These are phyloP conservation scores for Volvox reticuliferus DNA, from an alignment of 139 green algal species.

Conservation along the genomic window DNA sequence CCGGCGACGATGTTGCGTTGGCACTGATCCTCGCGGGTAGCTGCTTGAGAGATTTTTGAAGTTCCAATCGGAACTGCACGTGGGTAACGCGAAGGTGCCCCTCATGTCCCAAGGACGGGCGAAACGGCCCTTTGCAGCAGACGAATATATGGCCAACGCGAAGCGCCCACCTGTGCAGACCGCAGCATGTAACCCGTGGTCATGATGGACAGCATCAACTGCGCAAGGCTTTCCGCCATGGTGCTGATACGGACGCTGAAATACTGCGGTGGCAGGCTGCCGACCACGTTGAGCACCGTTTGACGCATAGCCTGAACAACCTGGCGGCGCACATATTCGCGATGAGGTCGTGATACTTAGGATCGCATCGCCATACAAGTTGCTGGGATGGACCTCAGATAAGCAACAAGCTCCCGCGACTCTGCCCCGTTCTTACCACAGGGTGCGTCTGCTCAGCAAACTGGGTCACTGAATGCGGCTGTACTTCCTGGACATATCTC, in stretches of 20 bases:
- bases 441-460: conserved; percentile 66
- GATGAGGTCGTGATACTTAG: no score
- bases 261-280: conserved; percentile 85
- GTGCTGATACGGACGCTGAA: conserved; percentile 87
- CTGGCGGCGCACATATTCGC: conserved; percentile 18
- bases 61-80: conserved; percentile 79
- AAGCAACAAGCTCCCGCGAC: no score
- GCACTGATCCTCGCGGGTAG: background rate
- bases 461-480: conserved; percentile 67
- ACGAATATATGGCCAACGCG: background rate
- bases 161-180: conserved; percentile 67
- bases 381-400: no score
- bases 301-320: conserved; percentile 87
- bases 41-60: conserved; percentile 51
- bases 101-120: no score
- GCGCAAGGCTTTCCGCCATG: conserved; percentile 86
- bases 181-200: conserved; percentile 91
- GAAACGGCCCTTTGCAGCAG: background rate
- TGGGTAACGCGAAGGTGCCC: no score
- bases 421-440: background rate
- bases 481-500: conserved; percentile 74
- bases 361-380: no score
- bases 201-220: conserved; percentile 91
- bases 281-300: conserved; percentile 87
- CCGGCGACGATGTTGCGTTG: background rate